phyloP scores from a whole-genome alignment of 768 basidiomycete genomes.

The Suillus alpinus region DNA sequence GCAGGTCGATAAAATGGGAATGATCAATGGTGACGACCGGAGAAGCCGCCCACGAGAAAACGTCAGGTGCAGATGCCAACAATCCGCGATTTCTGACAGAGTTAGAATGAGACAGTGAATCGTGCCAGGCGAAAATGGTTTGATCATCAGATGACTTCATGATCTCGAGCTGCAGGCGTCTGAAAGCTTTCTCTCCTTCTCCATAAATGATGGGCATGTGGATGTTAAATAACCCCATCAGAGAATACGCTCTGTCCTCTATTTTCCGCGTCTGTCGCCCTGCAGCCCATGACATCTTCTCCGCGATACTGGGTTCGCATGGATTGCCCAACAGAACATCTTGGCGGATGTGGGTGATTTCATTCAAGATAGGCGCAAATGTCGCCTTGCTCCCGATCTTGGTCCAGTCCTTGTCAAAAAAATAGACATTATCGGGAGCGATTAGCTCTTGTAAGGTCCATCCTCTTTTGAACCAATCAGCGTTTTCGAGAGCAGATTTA shows the following conservation, averaged over 20 bases:
- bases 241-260: conserved; percentile 28
- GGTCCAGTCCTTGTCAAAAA: conserved; percentile 15
- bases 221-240: conserved; percentile 20
- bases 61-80: conserved; percentile 6
- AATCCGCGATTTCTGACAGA: not conserved
- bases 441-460: conserved; percentile 15
- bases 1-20: not conserved
- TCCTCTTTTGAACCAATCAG: conserved; percentile 17
- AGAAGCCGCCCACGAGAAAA: not conserved
- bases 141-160: conserved; percentile 11
- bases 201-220: conserved; percentile 17
- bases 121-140: conserved; percentile 12
- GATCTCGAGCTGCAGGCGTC: conserved; percentile 14
- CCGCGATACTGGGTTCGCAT: conserved; percentile 9
- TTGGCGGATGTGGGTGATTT: conserved; percentile 8
- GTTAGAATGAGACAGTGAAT: not conserved
- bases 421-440: conserved; percentile 13
- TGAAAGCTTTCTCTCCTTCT: conserved; percentile 17
- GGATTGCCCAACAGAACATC: conserved; percentile 2
- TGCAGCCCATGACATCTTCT: conserved; percentile 29
- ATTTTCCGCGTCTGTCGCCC: conserved; percentile 25
- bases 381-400: conserved; percentile 6
- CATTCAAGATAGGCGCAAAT: not conserved
- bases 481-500: not conserved
- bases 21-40: conserved; percentile 1